Conservation (phyloP, 345 rosid species). For the Salix exigua region DNA sequence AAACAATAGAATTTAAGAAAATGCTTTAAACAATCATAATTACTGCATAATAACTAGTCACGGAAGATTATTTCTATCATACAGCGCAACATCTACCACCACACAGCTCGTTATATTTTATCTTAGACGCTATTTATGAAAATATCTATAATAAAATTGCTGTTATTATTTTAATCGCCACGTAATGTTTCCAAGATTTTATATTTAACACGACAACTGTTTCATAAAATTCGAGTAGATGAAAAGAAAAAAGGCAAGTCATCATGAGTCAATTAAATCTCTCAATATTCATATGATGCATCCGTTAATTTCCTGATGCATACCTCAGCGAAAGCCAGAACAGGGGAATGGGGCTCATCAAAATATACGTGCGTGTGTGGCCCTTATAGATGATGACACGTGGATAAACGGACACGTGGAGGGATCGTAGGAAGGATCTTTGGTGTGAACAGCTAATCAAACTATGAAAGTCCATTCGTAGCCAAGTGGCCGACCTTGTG, state of each 20-base stretch:
- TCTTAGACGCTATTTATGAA: no score
- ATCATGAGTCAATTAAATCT: not conserved
- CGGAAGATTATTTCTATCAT: no score
- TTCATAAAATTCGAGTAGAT: no score
- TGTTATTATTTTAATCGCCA: no score
- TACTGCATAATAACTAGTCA: no score
- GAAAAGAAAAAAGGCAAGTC: not conserved
- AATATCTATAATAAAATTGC: not conserved
- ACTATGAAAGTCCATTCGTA: slow-evolving; percentile 2
- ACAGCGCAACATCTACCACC: no score
- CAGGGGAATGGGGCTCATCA: not conserved
- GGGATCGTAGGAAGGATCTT: not conserved
- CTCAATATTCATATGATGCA: not conserved
- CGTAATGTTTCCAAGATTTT: no score
- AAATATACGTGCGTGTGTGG: not conserved
- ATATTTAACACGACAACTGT: no score
- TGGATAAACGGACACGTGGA: slow-evolving; percentile 9
- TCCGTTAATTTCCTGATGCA: not conserved
- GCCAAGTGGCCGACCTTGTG: slow-evolving; percentile 27
- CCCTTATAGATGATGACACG: slow-evolving; percentile 7
- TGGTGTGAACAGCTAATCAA: slow-evolving; percentile 9
- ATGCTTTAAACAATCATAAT: no score
- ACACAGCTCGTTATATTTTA: no score
- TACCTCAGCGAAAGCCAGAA: not conserved
- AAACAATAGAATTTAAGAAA: no score